Base-by-base conservation (phyloP, 192 early-diverging fungal species). In the Piromyces sp. region DNA sequence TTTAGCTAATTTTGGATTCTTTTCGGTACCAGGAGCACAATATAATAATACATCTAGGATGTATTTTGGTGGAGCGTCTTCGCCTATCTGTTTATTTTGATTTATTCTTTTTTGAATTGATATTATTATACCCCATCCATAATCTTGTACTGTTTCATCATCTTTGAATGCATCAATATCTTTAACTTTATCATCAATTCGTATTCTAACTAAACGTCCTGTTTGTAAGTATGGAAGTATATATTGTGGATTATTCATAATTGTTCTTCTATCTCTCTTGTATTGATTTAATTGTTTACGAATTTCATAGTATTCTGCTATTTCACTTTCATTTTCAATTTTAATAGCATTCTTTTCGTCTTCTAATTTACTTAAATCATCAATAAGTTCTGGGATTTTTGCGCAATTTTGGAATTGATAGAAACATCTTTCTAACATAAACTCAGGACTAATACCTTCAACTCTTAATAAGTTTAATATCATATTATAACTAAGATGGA, bases 401-500 rank as follows among this genome's bases (percentile, higher is more conserved):
- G 95, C 88, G 29, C 91, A 89, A 79, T 95, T 95, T 87, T 98
- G 96, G 88, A 95, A 96, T 83, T 97, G 95, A 86, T 92, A 92
- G 87, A 99, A 99, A 84, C 93, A 94, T 30, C 91, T 87, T 86
- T 96, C 92, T 5, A 99, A 87, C 93, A 99, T 97, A 78, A 88
- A 94, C 86, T 99, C 96, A 19, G 95, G 93, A 79, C 91, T 95
- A 38, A 98, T 90, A 14, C 95, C 96, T 87, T 99, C 97, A 29
- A 99, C 95, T 42, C 97, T 91, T 82, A 95, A 87, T 88, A 99
- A 85, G 83, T 98, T 99, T 22, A 99, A 86, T 33, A 99, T 93
- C 97, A 99, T 99, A 85, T 95, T 94, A 88, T 98, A 99, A 30
- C 93, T 95, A 29, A 99, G 85, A 83, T 97, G 96, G 89, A 99